Percentiles rank a stretch among this genome's conserved stretches.
Evolutionary conservation across 2,329 filamentous ascomycete genomes (phyloP).

Genomic region (Phyllosticta citriasiana): DNA sequence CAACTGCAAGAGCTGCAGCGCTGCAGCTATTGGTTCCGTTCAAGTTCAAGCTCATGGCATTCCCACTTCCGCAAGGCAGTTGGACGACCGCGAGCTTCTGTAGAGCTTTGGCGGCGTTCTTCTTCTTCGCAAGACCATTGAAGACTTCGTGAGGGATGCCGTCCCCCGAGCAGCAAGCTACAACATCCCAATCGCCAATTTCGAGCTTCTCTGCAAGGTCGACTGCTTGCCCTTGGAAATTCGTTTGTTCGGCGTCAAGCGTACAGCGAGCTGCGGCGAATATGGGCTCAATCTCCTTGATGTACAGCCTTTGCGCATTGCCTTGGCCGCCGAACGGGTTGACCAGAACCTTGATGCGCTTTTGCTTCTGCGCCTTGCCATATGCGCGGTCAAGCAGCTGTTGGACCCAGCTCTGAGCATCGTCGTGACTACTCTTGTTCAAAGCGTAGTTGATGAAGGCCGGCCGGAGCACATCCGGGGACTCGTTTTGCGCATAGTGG

Average conservation of each 20-base stretch:
- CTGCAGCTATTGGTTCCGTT: constrained; percentile 70
- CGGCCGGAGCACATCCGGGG: constrained; percentile 48
- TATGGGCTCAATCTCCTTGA: constrained; percentile 66
- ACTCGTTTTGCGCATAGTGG: constrained; percentile 55
- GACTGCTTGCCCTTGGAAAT: constrained; percentile 63
- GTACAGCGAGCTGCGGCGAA: constrained; percentile 71
- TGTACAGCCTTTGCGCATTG: constrained; percentile 61
- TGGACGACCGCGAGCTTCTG: constrained; percentile 71
- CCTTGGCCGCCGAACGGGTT: constrained; percentile 89
- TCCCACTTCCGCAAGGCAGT: constrained; percentile 86
- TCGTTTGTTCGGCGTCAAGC: constrained; percentile 64
- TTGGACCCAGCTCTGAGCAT: constrained; percentile 52
- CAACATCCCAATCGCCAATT: constrained; percentile 69
- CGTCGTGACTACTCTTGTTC: constrained; percentile 39
- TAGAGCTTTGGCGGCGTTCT: constrained; percentile 66
- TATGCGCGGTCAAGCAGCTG: constrained; percentile 63
- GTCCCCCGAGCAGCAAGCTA: constrained; percentile 85
- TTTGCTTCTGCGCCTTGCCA: constrained; percentile 53
- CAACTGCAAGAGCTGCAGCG: constrained; percentile 67
- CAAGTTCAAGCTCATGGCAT: constrained; percentile 84
- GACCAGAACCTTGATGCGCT: constrained; percentile 76
- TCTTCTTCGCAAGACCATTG: constrained; percentile 73
- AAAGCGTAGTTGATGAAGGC: constrained; percentile 53
- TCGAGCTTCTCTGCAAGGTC: constrained; percentile 69
- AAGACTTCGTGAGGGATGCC: constrained; percentile 89